Percentiles rank a stretch among this genome's conserved stretches.
Evolutionary conservation across 495 filamentous ascomycete genomes (phyloP).

Genomic region (Xylona heveae): DNA sequence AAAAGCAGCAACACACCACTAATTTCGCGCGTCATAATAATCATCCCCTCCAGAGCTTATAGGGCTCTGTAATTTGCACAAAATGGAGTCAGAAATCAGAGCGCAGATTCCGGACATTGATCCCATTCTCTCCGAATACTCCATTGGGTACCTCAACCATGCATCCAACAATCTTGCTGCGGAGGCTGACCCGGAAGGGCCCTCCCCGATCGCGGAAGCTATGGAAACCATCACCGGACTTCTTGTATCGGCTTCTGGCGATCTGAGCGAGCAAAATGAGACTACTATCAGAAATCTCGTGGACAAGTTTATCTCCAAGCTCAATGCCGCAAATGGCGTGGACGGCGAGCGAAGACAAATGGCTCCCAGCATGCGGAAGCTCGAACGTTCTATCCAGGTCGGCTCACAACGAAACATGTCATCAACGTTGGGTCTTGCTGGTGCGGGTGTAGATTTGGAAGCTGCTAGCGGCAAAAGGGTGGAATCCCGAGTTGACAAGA

Average conservation of each 20-base stretch:
- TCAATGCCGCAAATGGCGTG: constrained; percentile 49
- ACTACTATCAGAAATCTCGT: constrained; percentile 62
- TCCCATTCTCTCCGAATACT: constrained; percentile 78
- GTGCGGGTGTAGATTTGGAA: constrained; percentile 73
- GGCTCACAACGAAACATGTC: constrained; percentile 87
- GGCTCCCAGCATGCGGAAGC: constrained; percentile 54
- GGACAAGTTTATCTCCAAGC: constrained; percentile 69
- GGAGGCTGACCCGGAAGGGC: constrained; percentile 44
- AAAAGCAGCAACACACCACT: not conserved
- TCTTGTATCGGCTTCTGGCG: constrained; percentile 75
- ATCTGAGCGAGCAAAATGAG: constrained; percentile 46
- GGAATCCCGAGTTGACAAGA: constrained; percentile 90
- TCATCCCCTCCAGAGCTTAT: too few relatives aligned
- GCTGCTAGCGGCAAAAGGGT: constrained; percentile 81
- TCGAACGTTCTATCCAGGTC: constrained; percentile 92
- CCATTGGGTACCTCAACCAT: constrained; percentile 83
- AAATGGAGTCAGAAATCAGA: constrained; percentile 92
- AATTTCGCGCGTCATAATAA: not conserved
- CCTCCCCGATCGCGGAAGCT: constrained; percentile 66
- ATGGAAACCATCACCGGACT: constrained; percentile 65
- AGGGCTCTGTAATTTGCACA: too few relatives aligned
- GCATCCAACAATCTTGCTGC: constrained; percentile 51
- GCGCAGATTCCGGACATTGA: constrained; percentile 74
- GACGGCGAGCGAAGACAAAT: constrained; percentile 47
- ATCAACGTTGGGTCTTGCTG: constrained; percentile 74